phyloP scores from a whole-genome alignment of 2,329 filamentous ascomycete genomes.

The Akanthomyces uredinophilus region DNA sequence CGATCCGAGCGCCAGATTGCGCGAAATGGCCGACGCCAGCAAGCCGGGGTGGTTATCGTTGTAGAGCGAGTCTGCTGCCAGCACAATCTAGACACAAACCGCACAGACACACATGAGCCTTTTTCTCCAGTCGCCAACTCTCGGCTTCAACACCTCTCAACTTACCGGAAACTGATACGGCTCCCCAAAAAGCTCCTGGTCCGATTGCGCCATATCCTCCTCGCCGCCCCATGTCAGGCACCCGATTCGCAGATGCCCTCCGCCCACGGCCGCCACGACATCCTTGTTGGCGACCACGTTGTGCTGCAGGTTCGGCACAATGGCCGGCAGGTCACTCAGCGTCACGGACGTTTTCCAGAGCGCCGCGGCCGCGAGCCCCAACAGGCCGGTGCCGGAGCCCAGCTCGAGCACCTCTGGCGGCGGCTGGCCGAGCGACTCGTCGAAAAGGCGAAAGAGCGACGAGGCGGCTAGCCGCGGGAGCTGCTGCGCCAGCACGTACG shows the following conservation, averaged over 20 bases:
- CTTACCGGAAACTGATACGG: conserved; percentile 48
- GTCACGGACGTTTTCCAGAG: conserved; percentile 62
- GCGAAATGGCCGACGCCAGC: conserved; percentile 63
- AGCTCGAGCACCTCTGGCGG: conserved; percentile 61
- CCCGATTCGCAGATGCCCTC: conserved; percentile 57
- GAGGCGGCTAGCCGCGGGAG: conserved; percentile 46
- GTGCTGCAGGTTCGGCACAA: conserved; percentile 71
- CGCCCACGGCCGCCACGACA: conserved; percentile 49
- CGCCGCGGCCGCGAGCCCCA: conserved; percentile 78
- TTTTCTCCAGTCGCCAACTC: not conserved
- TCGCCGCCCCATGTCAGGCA: conserved; percentile 68
- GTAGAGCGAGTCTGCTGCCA: conserved; percentile 85
- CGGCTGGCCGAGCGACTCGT: conserved; percentile 27
- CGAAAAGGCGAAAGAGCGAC: conserved; percentile 42
- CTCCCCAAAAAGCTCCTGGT: conserved; percentile 39
- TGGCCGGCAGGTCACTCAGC: conserved; percentile 79
- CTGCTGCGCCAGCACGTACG: conserved; percentile 74
- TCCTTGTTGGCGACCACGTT: conserved; percentile 64
- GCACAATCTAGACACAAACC: conserved; percentile 56
- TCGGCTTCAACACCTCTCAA: not conserved
- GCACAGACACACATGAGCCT: conserved; percentile 2
- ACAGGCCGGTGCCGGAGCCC: conserved; percentile 85
- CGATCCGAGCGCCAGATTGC: conserved; percentile 53
- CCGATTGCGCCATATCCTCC: conserved; percentile 34
- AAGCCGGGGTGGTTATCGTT: conserved; percentile 74